A percentile compares a stretch with the other conserved stretches of the same genome.
Evolutionary conservation across 2,329 filamentous ascomycete species (phyloP).

Genomic region (Diaporthe caulivora): DNA sequence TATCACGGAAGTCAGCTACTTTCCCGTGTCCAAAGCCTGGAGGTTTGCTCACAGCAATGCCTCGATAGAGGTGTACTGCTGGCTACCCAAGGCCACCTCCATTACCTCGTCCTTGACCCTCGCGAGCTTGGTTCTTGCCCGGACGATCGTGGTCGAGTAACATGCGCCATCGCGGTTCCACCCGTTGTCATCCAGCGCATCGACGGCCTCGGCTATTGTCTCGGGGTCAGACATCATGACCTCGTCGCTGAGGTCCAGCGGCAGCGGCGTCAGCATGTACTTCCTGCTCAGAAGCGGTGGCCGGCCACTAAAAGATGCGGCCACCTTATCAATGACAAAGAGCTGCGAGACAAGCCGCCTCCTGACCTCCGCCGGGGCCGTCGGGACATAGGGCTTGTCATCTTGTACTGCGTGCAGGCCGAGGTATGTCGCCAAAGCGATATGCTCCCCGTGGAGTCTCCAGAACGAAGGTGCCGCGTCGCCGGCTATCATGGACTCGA

Average conservation of each 20-base stretch:
- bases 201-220: slow-evolving; percentile 53
- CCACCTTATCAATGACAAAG: slow-evolving; percentile 62
- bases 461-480: slow-evolving; percentile 55
- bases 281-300: slow-evolving; percentile 65
- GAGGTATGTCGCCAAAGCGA: slow-evolving; percentile 52
- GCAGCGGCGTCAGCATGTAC: slow-evolving; percentile 65
- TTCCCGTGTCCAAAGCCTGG: too few species aligned
- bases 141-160: slow-evolving; percentile 57
- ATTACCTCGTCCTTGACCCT: slow-evolving; percentile 69
- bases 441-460: slow-evolving; percentile 52
- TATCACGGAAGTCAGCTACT: slow-evolving; percentile 33
- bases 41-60: slow-evolving; percentile 47
- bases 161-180: slow-evolving; percentile 63
- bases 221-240: slow-evolving; percentile 59
- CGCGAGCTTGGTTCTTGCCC: slow-evolving; percentile 61
- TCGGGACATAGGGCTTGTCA: slow-evolving; percentile 46
- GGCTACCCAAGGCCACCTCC: slow-evolving; percentile 64
- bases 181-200: slow-evolving; percentile 59
- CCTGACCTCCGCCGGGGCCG: slow-evolving; percentile 52
- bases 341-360: slow-evolving; percentile 51
- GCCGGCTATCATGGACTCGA: slow-evolving; percentile 54
- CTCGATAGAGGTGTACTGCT: slow-evolving; percentile 51
- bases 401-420: slow-evolving; percentile 49
- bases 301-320: slow-evolving; percentile 64
- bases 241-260: slow-evolving; percentile 66